Percentiles rank a stretch among this genome's conserved stretches.
Evolutionary conservation across 371 early-diverging fungal species (phyloP).

Genomic region (Neoconidiobolus thromboides): DNA sequence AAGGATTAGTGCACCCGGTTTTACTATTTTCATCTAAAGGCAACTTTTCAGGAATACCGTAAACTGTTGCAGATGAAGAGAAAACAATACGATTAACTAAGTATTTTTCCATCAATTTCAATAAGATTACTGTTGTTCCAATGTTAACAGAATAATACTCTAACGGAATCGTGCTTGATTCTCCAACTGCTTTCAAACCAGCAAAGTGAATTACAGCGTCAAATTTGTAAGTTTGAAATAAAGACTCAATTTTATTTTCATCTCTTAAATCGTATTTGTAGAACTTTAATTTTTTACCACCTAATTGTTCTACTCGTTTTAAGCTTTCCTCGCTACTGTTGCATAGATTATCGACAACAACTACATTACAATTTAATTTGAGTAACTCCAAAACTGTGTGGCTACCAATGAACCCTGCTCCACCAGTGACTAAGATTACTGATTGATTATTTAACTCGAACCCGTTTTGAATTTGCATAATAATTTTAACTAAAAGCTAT

Average conservation of each 20-base stretch:
- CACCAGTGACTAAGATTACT: slow-evolving; percentile 48
- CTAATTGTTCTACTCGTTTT: slow-evolving; percentile 40
- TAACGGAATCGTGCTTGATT: slow-evolving; percentile 62
- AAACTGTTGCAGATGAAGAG: slow-evolving; percentile 74
- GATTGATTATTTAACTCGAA: no score
- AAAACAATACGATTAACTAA: slow-evolving; percentile 58
- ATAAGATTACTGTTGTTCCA: slow-evolving; percentile 50
- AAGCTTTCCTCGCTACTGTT: slow-evolving; percentile 52
- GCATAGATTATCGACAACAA: slow-evolving; percentile 64
- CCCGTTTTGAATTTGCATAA: no score
- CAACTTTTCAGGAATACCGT: slow-evolving; percentile 34
- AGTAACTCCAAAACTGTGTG: slow-evolving; percentile 78
- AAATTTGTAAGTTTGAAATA: slow-evolving; percentile 15
- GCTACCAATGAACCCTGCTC: slow-evolving; percentile 72
- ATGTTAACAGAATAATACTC: slow-evolving; percentile 77
- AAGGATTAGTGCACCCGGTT: slow-evolving; percentile 55
- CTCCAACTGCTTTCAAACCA: slow-evolving; percentile 76
- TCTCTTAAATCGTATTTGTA: slow-evolving; percentile 34
- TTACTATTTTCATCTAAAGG: slow-evolving; percentile 40
- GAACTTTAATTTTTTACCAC: slow-evolving; percentile 25
- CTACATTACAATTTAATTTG: slow-evolving; percentile 37
- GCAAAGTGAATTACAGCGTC: slow-evolving; percentile 79
- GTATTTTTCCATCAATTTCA: slow-evolving; percentile 40
- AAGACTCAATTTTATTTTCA: slow-evolving; percentile 9
- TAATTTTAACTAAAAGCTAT: no score